phyloP scores from a whole-genome alignment of 2,329 filamentous ascomycete species.

The Cladophialophora exuberans region DNA sequence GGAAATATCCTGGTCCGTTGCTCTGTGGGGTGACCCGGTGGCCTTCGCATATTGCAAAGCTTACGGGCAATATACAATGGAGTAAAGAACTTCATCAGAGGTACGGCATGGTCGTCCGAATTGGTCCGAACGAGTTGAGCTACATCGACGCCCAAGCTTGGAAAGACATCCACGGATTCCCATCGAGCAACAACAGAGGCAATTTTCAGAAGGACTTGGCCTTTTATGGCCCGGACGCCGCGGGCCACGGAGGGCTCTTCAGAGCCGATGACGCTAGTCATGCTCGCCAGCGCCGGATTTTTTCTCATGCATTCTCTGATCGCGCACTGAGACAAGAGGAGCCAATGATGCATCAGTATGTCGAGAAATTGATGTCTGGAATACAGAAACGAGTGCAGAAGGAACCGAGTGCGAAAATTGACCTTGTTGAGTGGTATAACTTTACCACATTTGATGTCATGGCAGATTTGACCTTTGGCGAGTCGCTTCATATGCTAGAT shows the following conservation, averaged over 20 bases:
- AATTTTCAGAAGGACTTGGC: constrained; percentile 9
- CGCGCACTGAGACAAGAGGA: constrained; percentile 24
- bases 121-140: constrained; percentile 44
- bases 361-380: constrained; percentile 13
- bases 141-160: constrained; percentile 38
- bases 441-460: constrained; percentile 26
- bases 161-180: constrained; percentile 35
- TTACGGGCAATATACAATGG: constrained; percentile 43
- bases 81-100: constrained; percentile 34
- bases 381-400: too few relatives aligned
- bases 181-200: constrained; percentile 1
- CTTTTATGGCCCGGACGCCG: neutral
- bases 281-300: constrained; percentile 35
- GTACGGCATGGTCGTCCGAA: constrained; percentile 40
- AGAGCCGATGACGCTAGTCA: constrained; percentile 35
- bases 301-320: constrained; percentile 48
- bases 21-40: constrained; percentile 39
- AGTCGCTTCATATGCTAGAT: constrained; percentile 36
- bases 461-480: constrained; percentile 36
- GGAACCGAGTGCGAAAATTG: neutral
- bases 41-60: constrained; percentile 24
- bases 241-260: too few relatives aligned
- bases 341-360: constrained; percentile 12
- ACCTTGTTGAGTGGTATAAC: constrained; percentile 18
- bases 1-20: constrained; percentile 38